Evolutionary conservation across 2,329 filamentous ascomycete genomes (phyloP).

Genomic region (Aspergillus candidus): DNA sequence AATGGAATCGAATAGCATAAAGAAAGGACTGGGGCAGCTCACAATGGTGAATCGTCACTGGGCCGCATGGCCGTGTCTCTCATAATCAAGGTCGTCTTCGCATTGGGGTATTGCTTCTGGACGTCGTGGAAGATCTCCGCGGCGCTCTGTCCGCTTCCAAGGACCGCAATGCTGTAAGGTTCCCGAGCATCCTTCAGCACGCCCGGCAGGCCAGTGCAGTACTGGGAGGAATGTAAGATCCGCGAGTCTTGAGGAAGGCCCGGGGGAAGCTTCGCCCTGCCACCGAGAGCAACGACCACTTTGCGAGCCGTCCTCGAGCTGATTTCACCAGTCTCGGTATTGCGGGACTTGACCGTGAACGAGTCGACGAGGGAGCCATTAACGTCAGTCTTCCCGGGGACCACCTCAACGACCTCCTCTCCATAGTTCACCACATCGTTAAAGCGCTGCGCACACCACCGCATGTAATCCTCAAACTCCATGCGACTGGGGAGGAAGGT

Average conservation of each 20-base stretch:
- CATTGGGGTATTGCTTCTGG: slow-evolving; percentile 73
- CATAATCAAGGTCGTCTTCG: slow-evolving; percentile 71
- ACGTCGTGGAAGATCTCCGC: slow-evolving; percentile 94
- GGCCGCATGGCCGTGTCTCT: slow-evolving; percentile 76
- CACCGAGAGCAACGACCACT: slow-evolving; percentile 61
- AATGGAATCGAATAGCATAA: neutral
- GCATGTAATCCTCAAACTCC: slow-evolving; percentile 93
- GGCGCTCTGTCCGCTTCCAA: slow-evolving; percentile 86
- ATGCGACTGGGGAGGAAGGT: slow-evolving; percentile 81
- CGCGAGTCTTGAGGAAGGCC: slow-evolving; percentile 62
- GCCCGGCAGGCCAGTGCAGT: slow-evolving; percentile 47
- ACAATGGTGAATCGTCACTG: slow-evolving; percentile 95
- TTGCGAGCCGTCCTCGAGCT: slow-evolving; percentile 40
- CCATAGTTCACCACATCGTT: slow-evolving; percentile 66
- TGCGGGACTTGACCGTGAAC: slow-evolving; percentile 63
- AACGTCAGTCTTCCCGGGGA: slow-evolving; percentile 50
- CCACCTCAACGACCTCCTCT: slow-evolving; percentile 68
- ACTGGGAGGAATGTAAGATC: slow-evolving; percentile 85
- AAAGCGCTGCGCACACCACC: slow-evolving; percentile 84
- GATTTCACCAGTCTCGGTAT: slow-evolving; percentile 45
- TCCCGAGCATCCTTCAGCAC: slow-evolving; percentile 34
- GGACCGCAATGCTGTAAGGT: slow-evolving; percentile 68
- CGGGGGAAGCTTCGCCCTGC: slow-evolving; percentile 63
- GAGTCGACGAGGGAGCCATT: slow-evolving; percentile 50
- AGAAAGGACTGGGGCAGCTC: slow-evolving; percentile 32